These are phyloP conservation scores for Wickerhamomyces kurtzmanii DNA, from an alignment of 805 yeast genomes.

Conservation along the genomic window DNA sequence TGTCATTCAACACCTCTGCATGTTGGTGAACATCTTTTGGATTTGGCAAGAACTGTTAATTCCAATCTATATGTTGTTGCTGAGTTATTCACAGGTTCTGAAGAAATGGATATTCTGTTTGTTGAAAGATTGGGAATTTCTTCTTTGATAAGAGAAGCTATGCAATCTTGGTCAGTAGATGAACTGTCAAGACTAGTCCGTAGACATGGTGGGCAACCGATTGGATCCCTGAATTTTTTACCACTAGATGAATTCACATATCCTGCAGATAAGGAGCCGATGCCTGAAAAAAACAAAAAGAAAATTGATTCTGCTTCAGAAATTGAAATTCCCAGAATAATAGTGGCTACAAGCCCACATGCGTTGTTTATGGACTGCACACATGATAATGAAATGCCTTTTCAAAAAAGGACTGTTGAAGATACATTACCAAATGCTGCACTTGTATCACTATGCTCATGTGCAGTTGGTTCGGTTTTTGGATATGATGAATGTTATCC, in stretches of 20 bases:
- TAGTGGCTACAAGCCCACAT: slow-evolving; percentile 72
- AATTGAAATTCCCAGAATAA: slow-evolving; percentile 54
- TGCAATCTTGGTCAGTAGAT: slow-evolving; percentile 88
- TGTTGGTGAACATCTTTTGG: slow-evolving; percentile 84
- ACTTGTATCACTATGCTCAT: slow-evolving; percentile 81
- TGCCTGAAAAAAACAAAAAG: slow-evolving; percentile 14
- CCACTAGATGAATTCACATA: slow-evolving; percentile 70
- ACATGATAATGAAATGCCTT: slow-evolving; percentile 89
- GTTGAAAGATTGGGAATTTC: slow-evolving; percentile 88
- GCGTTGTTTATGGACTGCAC: slow-evolving; percentile 97
- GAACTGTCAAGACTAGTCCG: slow-evolving; percentile 84
- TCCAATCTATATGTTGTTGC: slow-evolving; percentile 91
- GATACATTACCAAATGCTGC: slow-evolving; percentile 96
- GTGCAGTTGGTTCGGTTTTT: slow-evolving; percentile 89
- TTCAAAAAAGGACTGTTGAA: slow-evolving; percentile 83
- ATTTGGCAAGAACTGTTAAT: slow-evolving; percentile 75
- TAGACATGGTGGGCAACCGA: slow-evolving; percentile 90
- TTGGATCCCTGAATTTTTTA: slow-evolving; percentile 79
- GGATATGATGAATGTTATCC: slow-evolving; percentile 95
- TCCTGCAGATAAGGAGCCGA: slow-evolving; percentile 41
- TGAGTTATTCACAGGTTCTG: slow-evolving; percentile 89
- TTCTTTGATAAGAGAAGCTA: slow-evolving; percentile 88
- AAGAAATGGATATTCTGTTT: slow-evolving; percentile 78
- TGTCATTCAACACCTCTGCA: slow-evolving; percentile 95
- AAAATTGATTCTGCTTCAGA: slow-evolving; percentile 34